A percentile compares a stretch with the other conserved stretches of the same genome.
phyloP scores from a whole-genome alignment of 2,329 filamentous ascomycete genomes.

The Lanzia echinophila region DNA sequence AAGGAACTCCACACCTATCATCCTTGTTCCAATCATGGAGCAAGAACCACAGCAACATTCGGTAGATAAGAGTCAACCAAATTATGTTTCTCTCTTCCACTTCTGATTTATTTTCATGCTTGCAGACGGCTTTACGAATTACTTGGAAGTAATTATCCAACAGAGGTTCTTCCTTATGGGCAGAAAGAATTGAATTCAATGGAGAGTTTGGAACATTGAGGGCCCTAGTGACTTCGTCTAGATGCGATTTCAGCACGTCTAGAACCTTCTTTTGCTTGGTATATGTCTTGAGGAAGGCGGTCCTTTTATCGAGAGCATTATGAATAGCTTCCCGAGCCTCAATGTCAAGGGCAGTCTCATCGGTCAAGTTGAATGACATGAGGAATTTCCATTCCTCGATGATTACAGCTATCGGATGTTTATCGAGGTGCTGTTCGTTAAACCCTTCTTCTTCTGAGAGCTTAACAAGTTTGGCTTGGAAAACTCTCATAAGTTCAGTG shows the following conservation, averaged over 20 bases:
- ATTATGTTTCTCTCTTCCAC: slow-evolving; percentile 32
- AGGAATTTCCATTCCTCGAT: slow-evolving; percentile 17
- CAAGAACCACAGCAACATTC: slow-evolving; percentile 53
- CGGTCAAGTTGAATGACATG: slow-evolving; percentile 4
- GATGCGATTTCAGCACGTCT: slow-evolving; percentile 22
- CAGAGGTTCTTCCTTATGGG: slow-evolving; percentile 44
- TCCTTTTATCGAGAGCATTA: slow-evolving; percentile 21
- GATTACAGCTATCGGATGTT: slow-evolving; percentile 13
- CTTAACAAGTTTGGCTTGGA: slow-evolving; percentile 21
- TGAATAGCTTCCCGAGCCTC: slow-evolving; percentile 25
- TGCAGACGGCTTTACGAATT: slow-evolving; percentile 31
- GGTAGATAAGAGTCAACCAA: slow-evolving; percentile 50
- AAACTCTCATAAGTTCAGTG: slow-evolving; percentile 24
- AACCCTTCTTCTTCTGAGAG: slow-evolving; percentile 12
- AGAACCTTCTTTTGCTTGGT: slow-evolving; percentile 20
- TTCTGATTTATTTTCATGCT: not conserved
- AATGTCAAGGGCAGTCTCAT: slow-evolving; percentile 20
- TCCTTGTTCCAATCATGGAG: slow-evolving; percentile 51
- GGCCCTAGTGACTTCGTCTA: slow-evolving; percentile 34
- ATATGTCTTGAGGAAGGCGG: slow-evolving; percentile 17
- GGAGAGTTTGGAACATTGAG: slow-evolving; percentile 37
- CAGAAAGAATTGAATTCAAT: slow-evolving; percentile 33
- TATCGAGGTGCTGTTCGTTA: too few species aligned
- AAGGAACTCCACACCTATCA: slow-evolving; percentile 46
- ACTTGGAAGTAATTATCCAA: slow-evolving; percentile 46